Conservation (phyloP, 2,329 filamentous ascomycete genomes). For the Phaeosphaeriaceae sp. region DNA sequence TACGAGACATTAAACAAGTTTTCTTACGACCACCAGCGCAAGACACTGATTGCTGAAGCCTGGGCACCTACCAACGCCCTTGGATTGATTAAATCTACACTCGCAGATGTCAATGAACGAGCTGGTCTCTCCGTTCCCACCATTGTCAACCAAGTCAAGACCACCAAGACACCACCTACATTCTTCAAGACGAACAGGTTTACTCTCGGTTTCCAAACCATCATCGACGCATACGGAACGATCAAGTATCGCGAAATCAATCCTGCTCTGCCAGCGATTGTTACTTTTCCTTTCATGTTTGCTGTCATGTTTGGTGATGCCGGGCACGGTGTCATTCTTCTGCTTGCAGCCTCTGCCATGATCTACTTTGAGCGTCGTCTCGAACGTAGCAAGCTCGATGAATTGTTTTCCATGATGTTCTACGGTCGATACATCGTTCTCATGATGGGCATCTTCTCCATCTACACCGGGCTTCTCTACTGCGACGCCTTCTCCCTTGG, state of each 20-base stretch:
- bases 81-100: slow-evolving; percentile 84
- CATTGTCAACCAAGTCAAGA: slow-evolving; percentile 97
- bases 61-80: slow-evolving; percentile 96
- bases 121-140: slow-evolving; percentile 96
- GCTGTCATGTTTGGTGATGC: slow-evolving; percentile 99
- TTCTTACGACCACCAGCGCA: slow-evolving; percentile 93
- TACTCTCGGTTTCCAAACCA: slow-evolving; percentile 97
- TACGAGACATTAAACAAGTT: slow-evolving; percentile 96
- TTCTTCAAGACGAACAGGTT: slow-evolving; percentile 99
- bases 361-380: slow-evolving; percentile 95
- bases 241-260: slow-evolving; percentile 98
- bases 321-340: slow-evolving; percentile 91
- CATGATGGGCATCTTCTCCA: slow-evolving; percentile 96
- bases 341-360: slow-evolving; percentile 83
- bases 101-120: slow-evolving; percentile 95
- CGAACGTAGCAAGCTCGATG: slow-evolving; percentile 85
- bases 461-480: slow-evolving; percentile 97
- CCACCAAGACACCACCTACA: slow-evolving; percentile 95
- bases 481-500: slow-evolving; percentile 97
- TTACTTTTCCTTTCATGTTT: slow-evolving; percentile 99
- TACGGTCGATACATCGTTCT: slow-evolving; percentile 98
- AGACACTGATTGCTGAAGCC: slow-evolving; percentile 95
- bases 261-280: slow-evolving; percentile 90
- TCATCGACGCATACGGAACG: slow-evolving; percentile 97
- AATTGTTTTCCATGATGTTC: slow-evolving; percentile 97